Evolutionary conservation across 768 basidiomycete genomes (phyloP).

Genomic region (Asterophora lycoperdoides): DNA sequence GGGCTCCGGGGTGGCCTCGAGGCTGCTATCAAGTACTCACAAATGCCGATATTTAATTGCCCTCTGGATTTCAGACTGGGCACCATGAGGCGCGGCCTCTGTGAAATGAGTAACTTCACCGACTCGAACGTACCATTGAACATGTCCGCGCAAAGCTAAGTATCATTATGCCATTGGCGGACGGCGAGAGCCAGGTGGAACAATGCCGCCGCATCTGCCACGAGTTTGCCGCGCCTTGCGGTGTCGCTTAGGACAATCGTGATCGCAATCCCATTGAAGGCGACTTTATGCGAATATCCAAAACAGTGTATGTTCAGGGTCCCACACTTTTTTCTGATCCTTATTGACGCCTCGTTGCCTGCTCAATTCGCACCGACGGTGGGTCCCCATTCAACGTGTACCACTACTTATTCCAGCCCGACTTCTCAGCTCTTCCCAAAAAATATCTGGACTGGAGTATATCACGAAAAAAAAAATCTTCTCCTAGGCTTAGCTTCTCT

Average conservation of each 20-base stretch:
- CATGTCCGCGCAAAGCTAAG: background rate
- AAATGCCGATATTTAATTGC: slow-evolving; percentile 4
- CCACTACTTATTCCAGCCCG: slow-evolving; percentile 15
- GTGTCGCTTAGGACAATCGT: slow-evolving; percentile 20
- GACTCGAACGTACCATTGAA: background rate
- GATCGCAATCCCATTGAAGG: slow-evolving; percentile 14
- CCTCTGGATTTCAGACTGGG: background rate
- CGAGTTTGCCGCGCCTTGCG: slow-evolving; percentile 1
- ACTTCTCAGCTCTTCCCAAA: slow-evolving; percentile 9
- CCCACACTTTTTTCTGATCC: slow-evolving; percentile 20
- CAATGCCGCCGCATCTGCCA: background rate
- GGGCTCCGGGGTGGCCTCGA: slow-evolving; percentile 8
- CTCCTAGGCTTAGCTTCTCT: slow-evolving; percentile 6
- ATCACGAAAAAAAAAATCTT: slow-evolving; percentile 9
- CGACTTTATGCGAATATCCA: slow-evolving; percentile 17
- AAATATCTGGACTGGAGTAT: slow-evolving; percentile 5
- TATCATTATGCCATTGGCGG: background rate
- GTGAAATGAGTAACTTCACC: background rate
- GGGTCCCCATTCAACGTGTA: slow-evolving; percentile 9
- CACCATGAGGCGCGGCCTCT: background rate
- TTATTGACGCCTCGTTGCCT: slow-evolving; percentile 16
- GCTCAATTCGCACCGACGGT: slow-evolving; percentile 6
- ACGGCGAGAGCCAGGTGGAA: slow-evolving; percentile 1
- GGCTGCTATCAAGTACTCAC: slow-evolving; percentile 12
- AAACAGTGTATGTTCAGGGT: slow-evolving; percentile 20